Conservation (phyloP, 306 rosid genomes). For the Prunus campanulata region DNA sequence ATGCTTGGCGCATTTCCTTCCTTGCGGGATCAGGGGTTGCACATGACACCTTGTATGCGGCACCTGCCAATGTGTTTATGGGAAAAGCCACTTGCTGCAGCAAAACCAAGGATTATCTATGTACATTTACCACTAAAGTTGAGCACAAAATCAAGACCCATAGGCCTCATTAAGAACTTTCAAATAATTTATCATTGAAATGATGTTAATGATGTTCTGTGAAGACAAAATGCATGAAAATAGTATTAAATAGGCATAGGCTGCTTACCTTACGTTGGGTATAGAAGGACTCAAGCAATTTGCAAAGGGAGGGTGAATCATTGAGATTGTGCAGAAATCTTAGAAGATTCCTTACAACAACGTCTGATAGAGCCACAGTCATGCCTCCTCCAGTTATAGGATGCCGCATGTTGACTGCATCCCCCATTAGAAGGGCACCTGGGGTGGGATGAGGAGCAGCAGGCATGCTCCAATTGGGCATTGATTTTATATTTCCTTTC, state of each 20-base stretch:
- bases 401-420: conserved; percentile 32
- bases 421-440: conserved; percentile 30
- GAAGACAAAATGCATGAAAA: no score
- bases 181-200: neutral
- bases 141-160: neutral
- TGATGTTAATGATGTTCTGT: no score
- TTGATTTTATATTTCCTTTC: conserved; percentile 25
- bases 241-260: neutral
- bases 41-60: conserved; percentile 27
- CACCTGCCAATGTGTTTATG: conserved; percentile 47
- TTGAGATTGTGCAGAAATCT: conserved; percentile 40
- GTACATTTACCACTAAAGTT: neutral
- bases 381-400: conserved; percentile 31
- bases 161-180: neutral
- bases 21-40: conserved; percentile 62
- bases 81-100: conserved; percentile 62
- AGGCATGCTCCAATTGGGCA: conserved; percentile 21
- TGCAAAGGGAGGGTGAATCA: conserved; percentile 45
- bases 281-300: conserved; percentile 49
- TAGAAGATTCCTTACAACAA: conserved; percentile 44
- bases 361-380: conserved; percentile 42
- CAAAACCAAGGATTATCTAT: neutral
- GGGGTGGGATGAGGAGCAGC: conserved; percentile 15
- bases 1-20: conserved; percentile 56
- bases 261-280: conserved; percentile 43